Conservation (phyloP, 371 early-diverging fungal genomes). For the Choanephora cucurbitarum region DNA sequence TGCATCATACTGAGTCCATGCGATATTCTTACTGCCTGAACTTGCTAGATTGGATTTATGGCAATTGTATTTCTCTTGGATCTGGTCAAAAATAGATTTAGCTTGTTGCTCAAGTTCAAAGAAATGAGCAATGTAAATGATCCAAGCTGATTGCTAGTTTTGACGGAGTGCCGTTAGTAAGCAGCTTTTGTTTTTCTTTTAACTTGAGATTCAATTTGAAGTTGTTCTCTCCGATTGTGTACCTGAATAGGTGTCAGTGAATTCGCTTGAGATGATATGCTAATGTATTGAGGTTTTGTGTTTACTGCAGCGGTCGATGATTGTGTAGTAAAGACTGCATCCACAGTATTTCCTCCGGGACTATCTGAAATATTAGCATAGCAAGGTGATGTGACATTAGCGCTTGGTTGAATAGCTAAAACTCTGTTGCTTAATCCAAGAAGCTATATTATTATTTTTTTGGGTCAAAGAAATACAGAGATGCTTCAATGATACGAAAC, state of each 20-base stretch:
- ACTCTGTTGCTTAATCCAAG: slow-evolving; percentile 13
- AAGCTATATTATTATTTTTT: too few species aligned
- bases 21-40: slow-evolving; percentile 30
- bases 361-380: slow-evolving; percentile 15
- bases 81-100: slow-evolving; percentile 5
- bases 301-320: background rate
- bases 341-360: slow-evolving; percentile 7
- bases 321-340: slow-evolving; percentile 16
- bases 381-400: slow-evolving; percentile 27
- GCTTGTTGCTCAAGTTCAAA: slow-evolving; percentile 19
- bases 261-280: slow-evolving; percentile 16
- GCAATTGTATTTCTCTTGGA: slow-evolving; percentile 19
- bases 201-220: too few species aligned
- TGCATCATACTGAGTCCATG: slow-evolving; percentile 24
- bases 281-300: slow-evolving; percentile 13
- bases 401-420: slow-evolving; percentile 11
- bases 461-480: too few species aligned
- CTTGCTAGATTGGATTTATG: slow-evolving; percentile 28
- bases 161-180: background rate
- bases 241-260: slow-evolving; percentile 23
- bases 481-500: too few species aligned
- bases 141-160: slow-evolving; percentile 23
- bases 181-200: too few species aligned
- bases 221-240: background rate
- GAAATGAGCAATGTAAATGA: slow-evolving; percentile 24